Evolutionary conservation across 257 asterid species (phyloP).

Genomic region (Echites panduratus): DNA sequence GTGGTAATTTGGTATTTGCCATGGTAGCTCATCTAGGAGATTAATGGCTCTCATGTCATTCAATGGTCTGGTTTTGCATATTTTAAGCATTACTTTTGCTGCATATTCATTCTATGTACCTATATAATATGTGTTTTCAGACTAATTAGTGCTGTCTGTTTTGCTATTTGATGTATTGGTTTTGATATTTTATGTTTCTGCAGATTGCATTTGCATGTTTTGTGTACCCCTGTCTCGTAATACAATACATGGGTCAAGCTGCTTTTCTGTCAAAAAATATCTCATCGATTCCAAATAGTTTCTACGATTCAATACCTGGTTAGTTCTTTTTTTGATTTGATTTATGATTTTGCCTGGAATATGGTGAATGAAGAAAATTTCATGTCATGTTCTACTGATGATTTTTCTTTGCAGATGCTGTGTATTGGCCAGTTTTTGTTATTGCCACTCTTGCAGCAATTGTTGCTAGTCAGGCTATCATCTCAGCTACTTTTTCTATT

Average conservation of each 20-base stretch:
- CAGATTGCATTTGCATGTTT: conserved; percentile 73
- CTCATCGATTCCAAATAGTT: conserved; percentile 47
- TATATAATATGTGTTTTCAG: neutral
- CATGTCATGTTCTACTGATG: neutral
- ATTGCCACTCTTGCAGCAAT: conserved; percentile 59
- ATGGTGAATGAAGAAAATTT: neutral
- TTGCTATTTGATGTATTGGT: conserved; percentile 7
- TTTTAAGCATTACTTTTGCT: neutral
- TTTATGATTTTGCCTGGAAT: neutral
- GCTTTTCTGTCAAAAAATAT: conserved; percentile 78
- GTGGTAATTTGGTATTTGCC: neutral
- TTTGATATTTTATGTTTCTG: conserved; percentile 19
- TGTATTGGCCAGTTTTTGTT: conserved; percentile 54
- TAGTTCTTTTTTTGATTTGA: conserved; percentile 23
- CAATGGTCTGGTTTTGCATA: neutral
- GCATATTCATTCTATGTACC: neutral
- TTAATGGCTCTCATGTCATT: neutral
- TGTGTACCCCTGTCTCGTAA: conserved; percentile 82
- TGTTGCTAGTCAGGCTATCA: conserved; percentile 59
- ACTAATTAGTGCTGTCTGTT: neutral
- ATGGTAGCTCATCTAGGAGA: neutral
- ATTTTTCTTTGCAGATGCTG: conserved; percentile 31
- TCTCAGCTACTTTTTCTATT: conserved; percentile 65
- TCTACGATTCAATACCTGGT: conserved; percentile 86
- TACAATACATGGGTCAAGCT: conserved; percentile 98